These are phyloP conservation scores for Nitzschia inconspicua DNA, from an alignment of 108 stramenopile genomes.

Conservation along the genomic window DNA sequence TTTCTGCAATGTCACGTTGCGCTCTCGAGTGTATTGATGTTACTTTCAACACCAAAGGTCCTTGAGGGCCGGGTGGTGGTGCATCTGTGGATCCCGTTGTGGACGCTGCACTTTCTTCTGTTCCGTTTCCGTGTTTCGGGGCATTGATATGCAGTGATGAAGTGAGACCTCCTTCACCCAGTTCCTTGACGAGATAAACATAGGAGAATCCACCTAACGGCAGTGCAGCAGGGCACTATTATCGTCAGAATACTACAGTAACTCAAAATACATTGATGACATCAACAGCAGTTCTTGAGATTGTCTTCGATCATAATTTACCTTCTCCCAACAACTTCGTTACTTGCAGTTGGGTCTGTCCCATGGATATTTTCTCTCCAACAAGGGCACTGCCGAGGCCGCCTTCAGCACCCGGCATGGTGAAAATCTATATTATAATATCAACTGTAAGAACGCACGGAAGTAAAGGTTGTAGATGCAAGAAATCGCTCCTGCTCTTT, in stretches of 20 bases:
- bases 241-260: background rate
- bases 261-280: background rate
- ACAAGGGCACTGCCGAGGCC: constrained; percentile 71
- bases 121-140: constrained; percentile 3
- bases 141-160: constrained; percentile 15
- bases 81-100: constrained; percentile 9
- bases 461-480: too few species aligned
- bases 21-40: constrained; percentile 68
- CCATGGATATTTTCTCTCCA: constrained; percentile 62
- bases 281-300: background rate
- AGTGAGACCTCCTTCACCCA: constrained; percentile 16
- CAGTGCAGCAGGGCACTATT: background rate
- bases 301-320: constrained; percentile 25
- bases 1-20: constrained; percentile 82
- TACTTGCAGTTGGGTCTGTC: constrained; percentile 38
- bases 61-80: constrained; percentile 8
- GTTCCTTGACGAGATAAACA: constrained; percentile 82
- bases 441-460: too few species aligned
- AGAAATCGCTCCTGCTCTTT: too few species aligned
- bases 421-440: too few species aligned
- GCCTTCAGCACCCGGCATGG: constrained; percentile 39
- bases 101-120: constrained; percentile 20
- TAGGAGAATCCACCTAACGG: constrained; percentile 86
- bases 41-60: constrained; percentile 73
- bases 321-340: constrained; percentile 84